Evolutionary conservation across 2,329 filamentous ascomycete species (phyloP).

Genomic region (Pseudocercospora eumusae): DNA sequence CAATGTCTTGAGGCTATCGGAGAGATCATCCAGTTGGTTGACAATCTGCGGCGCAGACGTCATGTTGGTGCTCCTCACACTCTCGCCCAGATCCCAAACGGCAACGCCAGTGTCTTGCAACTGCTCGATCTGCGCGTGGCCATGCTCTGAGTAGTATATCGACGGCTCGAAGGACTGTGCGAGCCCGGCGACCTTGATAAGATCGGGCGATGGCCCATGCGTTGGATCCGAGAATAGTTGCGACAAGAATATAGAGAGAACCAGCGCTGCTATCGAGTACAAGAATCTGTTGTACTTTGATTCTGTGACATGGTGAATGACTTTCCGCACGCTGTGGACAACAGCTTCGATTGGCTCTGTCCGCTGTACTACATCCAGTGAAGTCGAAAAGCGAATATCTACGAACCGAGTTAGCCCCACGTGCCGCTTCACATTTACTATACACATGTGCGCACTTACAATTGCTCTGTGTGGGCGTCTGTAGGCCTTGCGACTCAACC

Average conservation of each 20-base stretch:
- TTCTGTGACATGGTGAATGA: slow-evolving; percentile 62
- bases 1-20: slow-evolving; percentile 79
- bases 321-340: slow-evolving; percentile 63
- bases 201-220: slow-evolving; percentile 71
- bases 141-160: slow-evolving; percentile 91
- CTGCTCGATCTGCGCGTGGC: slow-evolving; percentile 80
- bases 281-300: slow-evolving; percentile 69
- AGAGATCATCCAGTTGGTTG: slow-evolving; percentile 78
- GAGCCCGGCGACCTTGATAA: slow-evolving; percentile 86
- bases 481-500: slow-evolving; percentile 25
- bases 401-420: slow-evolving; percentile 24
- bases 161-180: slow-evolving; percentile 91
- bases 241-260: slow-evolving; percentile 66
- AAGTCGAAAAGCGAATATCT: slow-evolving; percentile 87
- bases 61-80: slow-evolving; percentile 85
- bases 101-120: slow-evolving; percentile 89
- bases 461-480: slow-evolving; percentile 40
- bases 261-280: slow-evolving; percentile 61
- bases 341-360: slow-evolving; percentile 79
- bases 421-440: not conserved
- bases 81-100: slow-evolving; percentile 93
- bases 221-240: slow-evolving; percentile 68
- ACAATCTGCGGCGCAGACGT: slow-evolving; percentile 85
- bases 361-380: slow-evolving; percentile 84
- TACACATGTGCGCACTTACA: slow-evolving; percentile 34